These are phyloP conservation scores for Quercus alba DNA, from an alignment of 306 rosid species.

Conservation along the genomic window DNA sequence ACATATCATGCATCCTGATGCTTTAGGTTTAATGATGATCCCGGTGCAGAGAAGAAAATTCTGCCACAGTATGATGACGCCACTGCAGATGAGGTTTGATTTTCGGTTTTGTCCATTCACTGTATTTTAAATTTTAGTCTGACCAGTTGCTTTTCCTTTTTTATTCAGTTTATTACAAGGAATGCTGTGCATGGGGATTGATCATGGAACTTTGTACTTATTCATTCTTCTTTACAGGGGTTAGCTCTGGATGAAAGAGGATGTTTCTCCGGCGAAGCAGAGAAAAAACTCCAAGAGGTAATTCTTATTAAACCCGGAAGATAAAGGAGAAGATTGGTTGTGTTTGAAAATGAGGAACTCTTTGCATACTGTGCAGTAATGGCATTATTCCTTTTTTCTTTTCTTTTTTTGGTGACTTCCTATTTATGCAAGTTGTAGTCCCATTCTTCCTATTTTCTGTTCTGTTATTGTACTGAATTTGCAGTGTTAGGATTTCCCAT, in stretches of 20 bases:
- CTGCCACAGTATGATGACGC: conserved; percentile 94
- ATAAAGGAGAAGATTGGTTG: conserved; percentile 4
- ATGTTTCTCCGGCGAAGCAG: conserved; percentile 68
- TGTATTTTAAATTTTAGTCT: not conserved
- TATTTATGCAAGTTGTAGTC: not conserved
- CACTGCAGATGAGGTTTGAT: conserved; percentile 61
- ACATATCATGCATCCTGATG: conserved; percentile 13
- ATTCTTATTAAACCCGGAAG: not conserved
- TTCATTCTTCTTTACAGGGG: conserved; percentile 51
- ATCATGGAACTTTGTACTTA: conserved; percentile 9
- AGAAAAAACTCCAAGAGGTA: conserved; percentile 89
- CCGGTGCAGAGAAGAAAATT: conserved; percentile 63
- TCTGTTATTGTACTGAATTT: not conserved
- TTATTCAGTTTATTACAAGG: conserved; percentile 11
- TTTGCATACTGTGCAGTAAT: not conserved
- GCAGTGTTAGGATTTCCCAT: not conserved
- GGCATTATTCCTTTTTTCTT: not conserved
- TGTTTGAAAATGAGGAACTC: conserved; percentile 7
- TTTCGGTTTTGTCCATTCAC: not conserved
- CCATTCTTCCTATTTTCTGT: not conserved
- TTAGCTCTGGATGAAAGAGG: conserved; percentile 79
- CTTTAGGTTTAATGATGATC: conserved; percentile 88
- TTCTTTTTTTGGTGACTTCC: not conserved
- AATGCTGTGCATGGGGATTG: conserved; percentile 7
- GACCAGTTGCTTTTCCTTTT: not conserved